Evolutionary conservation across 441 rosid genomes (phyloP), one percentile per base, ranked within the genome.

Genomic region (Metrosideros polymorpha): DNA sequence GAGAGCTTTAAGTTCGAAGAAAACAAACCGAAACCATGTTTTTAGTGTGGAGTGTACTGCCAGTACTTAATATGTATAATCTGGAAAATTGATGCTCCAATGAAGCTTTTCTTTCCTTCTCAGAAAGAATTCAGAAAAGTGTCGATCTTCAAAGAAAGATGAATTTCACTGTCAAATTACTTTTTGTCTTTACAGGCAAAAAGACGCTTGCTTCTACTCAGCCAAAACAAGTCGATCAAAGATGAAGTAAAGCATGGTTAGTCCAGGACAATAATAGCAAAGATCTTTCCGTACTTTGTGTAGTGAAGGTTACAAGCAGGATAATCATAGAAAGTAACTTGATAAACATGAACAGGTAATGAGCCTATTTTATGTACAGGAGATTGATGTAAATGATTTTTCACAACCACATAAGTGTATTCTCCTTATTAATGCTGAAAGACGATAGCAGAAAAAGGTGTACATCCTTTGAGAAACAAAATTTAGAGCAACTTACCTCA

Each of bases 401-500:
- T 32, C 77, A 35, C 77, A 66, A 19, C 77, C 14, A 66, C 77
- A 18, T 35, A 66, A 32, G 27, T 19, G 45, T 19, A 66, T 82
- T 2, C 25, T 53, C 84, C 47, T 42, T 13, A 24, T 53, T 52
- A 53, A 53, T 27, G 42, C 49, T 22, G 2, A n/a, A 53, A 53
- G 61, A 47, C 49, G 35, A 53, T 4, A 83, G 39, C 49, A 39
- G 79, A 22, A 22, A 61, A 71, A 71, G 49, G 79, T 39, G 22
- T 5, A 35, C 47, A 39, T 71, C 79, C 79, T 22, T 71, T 17
- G 2, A 71, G 79, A 22, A 71, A 71, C n/a, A 71, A 39, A 39
- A 71, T 39, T 71, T 47, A 39, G n/a, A 87, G 82, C 85, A 54
- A 85, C 79, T 84, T 87, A 96, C 99, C 99, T 98, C 99, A 32